These are phyloP conservation scores for Elsinoe necatrix DNA, from an alignment of 2,329 filamentous ascomycete genomes.

Conservation along the genomic window DNA sequence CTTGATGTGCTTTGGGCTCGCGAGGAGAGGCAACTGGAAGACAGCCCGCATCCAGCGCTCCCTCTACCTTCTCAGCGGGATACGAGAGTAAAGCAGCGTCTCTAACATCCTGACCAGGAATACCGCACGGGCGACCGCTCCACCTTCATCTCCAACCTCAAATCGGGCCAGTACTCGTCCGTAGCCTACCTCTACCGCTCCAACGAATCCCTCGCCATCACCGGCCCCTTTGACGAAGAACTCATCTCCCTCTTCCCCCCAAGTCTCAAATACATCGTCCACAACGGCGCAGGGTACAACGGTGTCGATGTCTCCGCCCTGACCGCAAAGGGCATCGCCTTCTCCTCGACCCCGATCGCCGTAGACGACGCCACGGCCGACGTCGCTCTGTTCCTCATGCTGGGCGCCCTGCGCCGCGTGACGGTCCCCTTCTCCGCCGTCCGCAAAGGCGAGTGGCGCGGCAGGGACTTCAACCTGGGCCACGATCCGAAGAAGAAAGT, in stretches of 20 bases:
- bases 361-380: conserved; percentile 45
- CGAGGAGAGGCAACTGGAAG: neutral
- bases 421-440: conserved; percentile 41
- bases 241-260: conserved; percentile 35
- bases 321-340: conserved; percentile 31
- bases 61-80: neutral
- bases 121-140: conserved; percentile 46
- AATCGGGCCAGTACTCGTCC: conserved; percentile 47
- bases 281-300: conserved; percentile 36
- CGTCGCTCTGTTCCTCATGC: conserved; percentile 43
- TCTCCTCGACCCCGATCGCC: conserved; percentile 41
- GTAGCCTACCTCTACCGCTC: conserved; percentile 51
- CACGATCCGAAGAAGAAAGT: conserved; percentile 46
- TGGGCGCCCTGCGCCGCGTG: conserved; percentile 44
- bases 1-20: neutral
- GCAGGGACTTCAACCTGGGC: conserved; percentile 39
- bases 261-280: conserved; percentile 38
- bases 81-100: neutral
- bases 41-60: neutral
- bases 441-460: conserved; percentile 39
- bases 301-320: conserved; percentile 30
- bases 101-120: conserved; percentile 33
- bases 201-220: conserved; percentile 45
- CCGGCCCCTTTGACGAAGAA: conserved; percentile 40
- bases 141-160: conserved; percentile 49